Evolutionary conservation across 106 monocot genomes (phyloP), one percentile per base, ranked within the genome.

Genomic region (Allium cepa): DNA sequence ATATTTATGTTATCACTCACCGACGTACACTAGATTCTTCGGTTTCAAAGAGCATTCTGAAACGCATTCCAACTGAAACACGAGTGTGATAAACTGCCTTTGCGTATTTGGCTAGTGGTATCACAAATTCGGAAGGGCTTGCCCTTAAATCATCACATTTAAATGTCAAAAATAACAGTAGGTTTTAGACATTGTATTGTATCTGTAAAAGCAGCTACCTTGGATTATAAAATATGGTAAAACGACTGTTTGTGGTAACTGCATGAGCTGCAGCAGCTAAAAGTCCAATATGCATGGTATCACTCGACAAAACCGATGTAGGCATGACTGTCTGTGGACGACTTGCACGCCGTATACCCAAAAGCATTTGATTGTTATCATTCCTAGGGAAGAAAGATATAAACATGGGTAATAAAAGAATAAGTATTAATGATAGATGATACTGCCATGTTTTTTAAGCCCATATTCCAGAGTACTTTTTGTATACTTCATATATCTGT

Each of bases 221-320:
- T 67, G 94, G 90, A 51, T 95, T 95, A 64, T 85, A 95, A 78
- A 95, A 95, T 69, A 95, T 83, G 17, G 91, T 95, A 63, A 91
- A 95, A 47, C 84, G 80, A 36, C 94, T 95, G 58, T 88, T 88
- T 58, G 83, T 95, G 58, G 94, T 91, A 77, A 88, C 91, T 62
- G 91, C 94, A 76, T 95, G 94, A 55, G 94, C 91, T 58, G 91
- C 94, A 13, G 91, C 94, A 61, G 94, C 94, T 18, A 95, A 85
- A 81, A 95, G 83, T 26, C 94, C 94, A 62, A 95, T 95, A 65
- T 95, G 94, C 90, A 95, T 95, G 78, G 90, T 95, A 57, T 95
- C 94, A 78, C 91, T 95, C 66, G 94, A 95, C 59, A 95, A 47
- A 27, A 90, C 94, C 26, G 94, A 91, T 69, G 94, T 91, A 66